phyloP scores from a whole-genome alignment of 2,329 filamentous ascomycete genomes.

The Thermoascus crustaceus region DNA sequence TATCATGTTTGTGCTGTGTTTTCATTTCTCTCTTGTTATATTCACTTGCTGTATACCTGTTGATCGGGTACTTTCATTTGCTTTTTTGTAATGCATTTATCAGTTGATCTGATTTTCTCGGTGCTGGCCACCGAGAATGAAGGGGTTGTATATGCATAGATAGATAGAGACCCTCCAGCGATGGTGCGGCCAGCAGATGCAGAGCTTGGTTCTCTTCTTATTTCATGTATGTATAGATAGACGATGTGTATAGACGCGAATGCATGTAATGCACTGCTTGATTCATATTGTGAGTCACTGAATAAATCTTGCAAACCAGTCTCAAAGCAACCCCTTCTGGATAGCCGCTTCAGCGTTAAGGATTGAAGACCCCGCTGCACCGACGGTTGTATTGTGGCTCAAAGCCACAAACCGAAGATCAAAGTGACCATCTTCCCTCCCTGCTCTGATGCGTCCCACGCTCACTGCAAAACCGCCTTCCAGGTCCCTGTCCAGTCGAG shows the following conservation, averaged over 20 bases:
- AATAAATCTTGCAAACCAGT: no score
- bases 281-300: no score
- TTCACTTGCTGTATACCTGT: not conserved
- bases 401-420: constrained; percentile 48
- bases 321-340: not conserved
- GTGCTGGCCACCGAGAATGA: no score
- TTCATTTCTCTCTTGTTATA: not conserved
- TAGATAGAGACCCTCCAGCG: not conserved
- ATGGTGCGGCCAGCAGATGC: not conserved
- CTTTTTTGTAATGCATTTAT: no score
- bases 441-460: constrained; percentile 43
- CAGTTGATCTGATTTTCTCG: no score
- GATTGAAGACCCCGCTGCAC: constrained; percentile 36
- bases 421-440: constrained; percentile 45
- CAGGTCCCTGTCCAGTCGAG: constrained; percentile 9
- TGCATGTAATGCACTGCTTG: no score
- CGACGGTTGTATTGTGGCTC: constrained; percentile 48
- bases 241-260: no score
- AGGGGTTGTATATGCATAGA: not conserved
- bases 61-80: not conserved
- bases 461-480: constrained; percentile 19
- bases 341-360: not conserved
- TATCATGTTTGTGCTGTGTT: not conserved
- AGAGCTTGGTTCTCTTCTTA: not conserved
- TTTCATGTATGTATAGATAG: no score